Conservation (phyloP, 75 land plant species). For the Picea glauca region DNA sequence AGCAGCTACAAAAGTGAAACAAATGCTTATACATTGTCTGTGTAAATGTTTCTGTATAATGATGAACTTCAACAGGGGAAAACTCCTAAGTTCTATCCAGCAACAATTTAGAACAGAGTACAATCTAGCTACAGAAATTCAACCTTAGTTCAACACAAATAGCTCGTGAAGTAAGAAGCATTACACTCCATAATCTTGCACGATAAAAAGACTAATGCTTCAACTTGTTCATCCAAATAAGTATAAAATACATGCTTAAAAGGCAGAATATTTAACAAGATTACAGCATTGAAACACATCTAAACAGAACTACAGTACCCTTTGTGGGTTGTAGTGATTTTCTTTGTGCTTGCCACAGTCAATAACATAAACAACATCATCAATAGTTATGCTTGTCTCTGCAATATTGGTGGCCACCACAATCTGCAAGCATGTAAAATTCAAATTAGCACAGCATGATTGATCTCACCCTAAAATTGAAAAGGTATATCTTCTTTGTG, state of each 20-base stretch:
- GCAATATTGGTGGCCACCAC: constrained; percentile 92
- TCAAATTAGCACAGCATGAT: background rate
- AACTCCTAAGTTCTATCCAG: background rate
- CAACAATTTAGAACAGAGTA: background rate
- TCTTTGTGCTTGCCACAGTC: constrained; percentile 95
- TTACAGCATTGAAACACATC: background rate
- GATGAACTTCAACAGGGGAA: background rate
- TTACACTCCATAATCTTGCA: background rate
- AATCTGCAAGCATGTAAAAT: constrained; percentile 35
- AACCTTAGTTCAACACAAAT: too few relatives aligned
- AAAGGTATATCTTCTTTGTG: background rate
- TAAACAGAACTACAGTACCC: constrained; percentile 39
- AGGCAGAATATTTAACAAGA: background rate
- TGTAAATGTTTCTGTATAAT: background rate
- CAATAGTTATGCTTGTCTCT: constrained; percentile 91
- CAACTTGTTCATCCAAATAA: background rate
- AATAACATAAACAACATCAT: constrained; percentile 91
- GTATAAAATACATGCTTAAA: background rate
- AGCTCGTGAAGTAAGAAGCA: too few relatives aligned
- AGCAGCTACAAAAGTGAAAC: background rate
- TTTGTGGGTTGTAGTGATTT: constrained; percentile 81
- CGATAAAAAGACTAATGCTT: background rate
- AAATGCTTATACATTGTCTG: background rate
- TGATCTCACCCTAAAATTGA: background rate
- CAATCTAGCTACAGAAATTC: too few relatives aligned